Base-by-base conservation (phyloP, 2,329 filamentous ascomycete genomes). In the Apiospora kogelbergensis region DNA sequence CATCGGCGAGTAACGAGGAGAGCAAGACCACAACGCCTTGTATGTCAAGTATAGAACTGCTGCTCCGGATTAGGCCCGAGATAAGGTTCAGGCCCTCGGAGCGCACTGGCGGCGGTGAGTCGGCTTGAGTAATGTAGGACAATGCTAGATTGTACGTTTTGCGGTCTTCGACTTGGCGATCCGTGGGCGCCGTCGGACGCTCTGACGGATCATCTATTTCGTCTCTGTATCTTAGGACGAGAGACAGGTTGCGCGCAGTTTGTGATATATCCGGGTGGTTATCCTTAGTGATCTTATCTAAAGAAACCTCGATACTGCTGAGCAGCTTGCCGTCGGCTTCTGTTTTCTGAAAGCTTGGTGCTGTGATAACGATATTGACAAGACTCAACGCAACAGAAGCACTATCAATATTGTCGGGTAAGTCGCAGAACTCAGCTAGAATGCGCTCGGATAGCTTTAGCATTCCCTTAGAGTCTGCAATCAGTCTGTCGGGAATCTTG, bases 31-130 rank as follows among this genome's bases (percentile, higher is more conserved):
- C 81, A 3, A 89, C 83, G 1, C 89, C 86, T 0, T 88, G 88
- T n/a, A 93, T 85, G 74, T 94, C 91, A 20, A 94, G 77, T 11
- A 90, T 81, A 0, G 89, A 78, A 53, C 88, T 88, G 46, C 83
- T 80, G 0, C 84, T 78, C 30, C 82, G 72, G 46, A 94, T 85
- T 10, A 94, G 81, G 2, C 77, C 79, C 0, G 88, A 87, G 13
- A 92, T 78, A 1, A 92, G 80, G 65, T 88, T 87, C 10, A 92
- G 79, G 0, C 90, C 90, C 74, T 92, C 89, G 0, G 87, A 88
- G 2, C 89, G 85, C n/a, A 92, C 89, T 0, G 90, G 90, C 1
- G 90, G 85, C 0, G 90, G 89, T 2, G 88, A 89, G 71, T 91
- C 89, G 4, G 81, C 77, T 26, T 85, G 82, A 1, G 86, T 88